phyloP scores from a whole-genome alignment of 192 early-diverging fungal species.

The Geosiphon pyriformis region DNA sequence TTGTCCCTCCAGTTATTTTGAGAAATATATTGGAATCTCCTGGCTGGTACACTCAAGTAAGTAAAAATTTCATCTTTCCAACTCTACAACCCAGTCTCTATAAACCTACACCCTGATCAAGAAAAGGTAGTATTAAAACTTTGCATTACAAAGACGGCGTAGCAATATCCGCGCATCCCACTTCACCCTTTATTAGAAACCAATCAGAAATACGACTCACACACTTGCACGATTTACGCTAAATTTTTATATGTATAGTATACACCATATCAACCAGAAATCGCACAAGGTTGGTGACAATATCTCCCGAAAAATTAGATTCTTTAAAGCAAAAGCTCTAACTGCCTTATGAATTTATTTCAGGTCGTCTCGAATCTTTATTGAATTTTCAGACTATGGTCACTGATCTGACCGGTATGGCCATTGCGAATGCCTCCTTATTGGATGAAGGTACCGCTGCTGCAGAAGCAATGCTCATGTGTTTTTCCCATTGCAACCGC shows the following conservation, averaged over 20 bases:
- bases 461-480: slow-evolving; percentile 95
- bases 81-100: slow-evolving; percentile 12
- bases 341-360: background rate
- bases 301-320: background rate
- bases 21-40: slow-evolving; percentile 98
- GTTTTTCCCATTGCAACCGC: slow-evolving; percentile 64
- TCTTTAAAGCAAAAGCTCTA: background rate
- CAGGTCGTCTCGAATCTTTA: slow-evolving; percentile 86
- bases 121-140: background rate
- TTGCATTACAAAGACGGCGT: background rate
- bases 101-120: slow-evolving; percentile 1
- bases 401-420: slow-evolving; percentile 89
- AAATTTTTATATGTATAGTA: slow-evolving; percentile 58
- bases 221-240: slow-evolving; percentile 9
- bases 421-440: slow-evolving; percentile 95
- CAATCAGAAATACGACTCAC: background rate
- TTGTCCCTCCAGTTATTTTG: slow-evolving; percentile 91
- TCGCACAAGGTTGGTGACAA: slow-evolving; percentile 68
- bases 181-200: background rate
- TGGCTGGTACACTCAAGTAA: slow-evolving; percentile 95
- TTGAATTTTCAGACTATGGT: slow-evolving; percentile 99
- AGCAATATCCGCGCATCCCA: background rate
- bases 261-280: slow-evolving; percentile 99
- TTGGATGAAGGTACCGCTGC: slow-evolving; percentile 99
- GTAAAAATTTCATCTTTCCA: slow-evolving; percentile 21